These are phyloP conservation scores for Trematosphaeria pertusa DNA, from an alignment of 2,329 filamentous ascomycete species.

Conservation along the genomic window DNA sequence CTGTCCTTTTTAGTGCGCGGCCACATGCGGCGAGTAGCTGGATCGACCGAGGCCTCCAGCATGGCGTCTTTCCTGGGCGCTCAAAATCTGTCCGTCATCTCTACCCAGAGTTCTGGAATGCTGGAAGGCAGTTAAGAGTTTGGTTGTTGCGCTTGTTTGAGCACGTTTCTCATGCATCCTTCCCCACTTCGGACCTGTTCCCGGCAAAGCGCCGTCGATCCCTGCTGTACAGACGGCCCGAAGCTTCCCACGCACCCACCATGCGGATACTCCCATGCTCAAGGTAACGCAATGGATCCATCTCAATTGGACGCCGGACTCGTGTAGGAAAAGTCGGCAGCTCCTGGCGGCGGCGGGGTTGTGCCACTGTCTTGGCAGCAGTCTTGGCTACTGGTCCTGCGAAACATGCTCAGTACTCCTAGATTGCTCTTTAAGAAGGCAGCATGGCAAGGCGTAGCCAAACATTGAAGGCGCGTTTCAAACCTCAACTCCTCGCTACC, in stretches of 20 bases:
- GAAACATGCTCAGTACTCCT: slow-evolving; percentile 10
- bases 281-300: background rate
- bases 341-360: background rate
- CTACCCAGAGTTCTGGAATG: too few relatives aligned
- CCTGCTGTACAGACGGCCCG: background rate
- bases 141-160: slow-evolving; percentile 6
- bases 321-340: background rate
- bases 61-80: too few relatives aligned
- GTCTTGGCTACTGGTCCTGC: slow-evolving; percentile 4
- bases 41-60: too few relatives aligned
- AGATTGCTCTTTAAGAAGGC: slow-evolving; percentile 7
- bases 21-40: too few relatives aligned
- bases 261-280: background rate
- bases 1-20: too few relatives aligned
- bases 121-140: background rate
- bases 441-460: background rate
- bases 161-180: slow-evolving; percentile 6
- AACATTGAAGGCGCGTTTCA: too few relatives aligned
- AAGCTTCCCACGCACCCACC: background rate
- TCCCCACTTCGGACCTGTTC: background rate
- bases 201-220: background rate
- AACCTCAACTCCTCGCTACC: too few relatives aligned
- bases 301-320: background rate
- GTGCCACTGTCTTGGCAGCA: background rate
- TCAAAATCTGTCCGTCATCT: too few relatives aligned